Percentiles rank a stretch among this genome's conserved stretches.
Evolutionary conservation across 1,284 basidiomycete species (phyloP).

Genomic region (Ceratobasidium sp.): DNA sequence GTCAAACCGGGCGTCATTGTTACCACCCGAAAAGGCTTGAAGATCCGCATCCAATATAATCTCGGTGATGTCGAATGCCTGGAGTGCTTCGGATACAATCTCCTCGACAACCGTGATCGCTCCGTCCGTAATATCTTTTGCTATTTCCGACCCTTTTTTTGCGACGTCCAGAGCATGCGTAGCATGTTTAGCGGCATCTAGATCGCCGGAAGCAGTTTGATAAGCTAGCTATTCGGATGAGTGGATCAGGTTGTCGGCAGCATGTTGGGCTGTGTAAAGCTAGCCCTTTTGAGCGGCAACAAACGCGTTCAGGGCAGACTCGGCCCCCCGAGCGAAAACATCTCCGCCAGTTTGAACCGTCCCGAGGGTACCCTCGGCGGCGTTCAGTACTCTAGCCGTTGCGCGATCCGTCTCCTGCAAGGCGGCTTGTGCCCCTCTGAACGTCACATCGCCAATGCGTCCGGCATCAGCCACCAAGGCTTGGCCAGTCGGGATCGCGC

Average conservation of each 20-base stretch:
- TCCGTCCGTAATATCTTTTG: not conserved
- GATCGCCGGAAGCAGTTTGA: not conserved
- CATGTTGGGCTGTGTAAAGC: not conserved
- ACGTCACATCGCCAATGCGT: too few species aligned
- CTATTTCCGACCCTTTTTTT: not conserved
- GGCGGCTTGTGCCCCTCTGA: too few species aligned
- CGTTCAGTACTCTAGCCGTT: too few species aligned
- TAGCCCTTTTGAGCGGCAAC: too few species aligned
- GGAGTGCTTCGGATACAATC: not conserved
- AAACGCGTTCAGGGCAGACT: too few species aligned
- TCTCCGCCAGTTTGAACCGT: too few species aligned
- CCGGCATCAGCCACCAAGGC: not conserved
- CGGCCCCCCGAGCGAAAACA: too few species aligned
- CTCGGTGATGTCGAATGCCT: not conserved
- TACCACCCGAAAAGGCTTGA: too few species aligned
- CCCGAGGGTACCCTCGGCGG: too few species aligned
- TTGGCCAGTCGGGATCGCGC: not conserved
- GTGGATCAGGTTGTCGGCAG: not conserved
- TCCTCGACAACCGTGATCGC: not conserved
- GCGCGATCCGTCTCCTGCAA: too few species aligned
- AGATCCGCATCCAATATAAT: not conserved
- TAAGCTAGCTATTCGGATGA: conserved; percentile 3
- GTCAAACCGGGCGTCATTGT: too few species aligned
- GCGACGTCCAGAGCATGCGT: not conserved
- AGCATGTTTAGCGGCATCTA: not conserved